Evolutionary conservation across 306 rosid genomes (phyloP), one percentile per base, ranked within the genome.

Genomic region (Hippophae gyantsensis): DNA sequence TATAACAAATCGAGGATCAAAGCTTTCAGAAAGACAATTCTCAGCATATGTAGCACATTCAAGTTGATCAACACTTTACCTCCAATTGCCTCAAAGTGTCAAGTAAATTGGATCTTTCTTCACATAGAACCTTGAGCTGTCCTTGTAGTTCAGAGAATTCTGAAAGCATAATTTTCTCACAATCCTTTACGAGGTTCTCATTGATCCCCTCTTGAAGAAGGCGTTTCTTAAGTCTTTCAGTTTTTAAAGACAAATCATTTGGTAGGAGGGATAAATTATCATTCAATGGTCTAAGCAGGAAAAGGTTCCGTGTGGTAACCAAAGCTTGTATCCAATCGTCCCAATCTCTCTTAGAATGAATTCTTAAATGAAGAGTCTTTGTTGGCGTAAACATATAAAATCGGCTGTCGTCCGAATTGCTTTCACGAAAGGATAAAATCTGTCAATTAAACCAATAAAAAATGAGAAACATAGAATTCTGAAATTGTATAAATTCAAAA

Each of bases 311-410:
- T 42, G 90, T 79, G 57, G 88, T 79, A 10, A 78, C 84, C 80
- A 92, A 79, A 54, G 96, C 96, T 69, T 92, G 93, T 11, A 85
- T 72, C 99, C 99, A 92, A 18, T 84, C 87, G 48, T 82, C 86
- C 63, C 99, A 78, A 57, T 92, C 99, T 40, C 65, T 82, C 82
- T 78, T 92, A 6, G 95, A 83, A 58, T 76, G 89, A 1, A 90
- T 88, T 71, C 99, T 88, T 62, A 92, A 74, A 72, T 92, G 99
- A 61, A 92, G 96, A 26, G 96, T 92, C 82, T 92, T 88, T 5
- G 95, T 92, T 42, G 99, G 88, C 10, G 96, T 88, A 58, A 86
- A 88, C 65, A 92, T 84, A 50, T 88, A 88, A 66, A 92, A 85
- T 40, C 80, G 76, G 60, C 86, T 70, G 53, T 92, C 95, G 54